phyloP scores from a whole-genome alignment of 2,329 filamentous ascomycete species.

The Botrytis paeoniae region DNA sequence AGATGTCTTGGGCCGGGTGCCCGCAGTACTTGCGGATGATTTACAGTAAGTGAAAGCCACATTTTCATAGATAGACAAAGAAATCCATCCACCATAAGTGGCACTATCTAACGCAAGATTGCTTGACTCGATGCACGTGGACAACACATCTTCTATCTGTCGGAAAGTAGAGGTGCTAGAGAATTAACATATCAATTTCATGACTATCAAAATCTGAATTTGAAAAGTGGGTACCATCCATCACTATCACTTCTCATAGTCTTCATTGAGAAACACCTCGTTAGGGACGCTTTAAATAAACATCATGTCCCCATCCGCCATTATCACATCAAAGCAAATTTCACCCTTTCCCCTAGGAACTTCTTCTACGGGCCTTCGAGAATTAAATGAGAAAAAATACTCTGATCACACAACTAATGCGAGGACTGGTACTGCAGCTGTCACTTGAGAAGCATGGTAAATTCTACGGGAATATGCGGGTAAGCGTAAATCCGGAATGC shows the following conservation, averaged over 20 bases:
- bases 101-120: constrained; percentile 34
- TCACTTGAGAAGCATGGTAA: constrained; percentile 39
- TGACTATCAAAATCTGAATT: constrained; percentile 19
- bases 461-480: constrained; percentile 32
- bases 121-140: constrained; percentile 57
- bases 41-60: constrained; percentile 28
- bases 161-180: constrained; percentile 12
- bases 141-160: constrained; percentile 29
- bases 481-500: constrained; percentile 30
- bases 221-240: constrained; percentile 11
- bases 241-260: constrained; percentile 20
- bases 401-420: constrained; percentile 36
- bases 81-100: constrained; percentile 34
- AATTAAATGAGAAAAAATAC: constrained; percentile 38
- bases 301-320: constrained; percentile 33
- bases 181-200: neutral
- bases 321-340: constrained; percentile 26
- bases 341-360: constrained; percentile 30
- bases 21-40: constrained; percentile 48
- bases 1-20: constrained; percentile 41
- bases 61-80: constrained; percentile 47
- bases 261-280: neutral
- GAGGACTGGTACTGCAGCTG: constrained; percentile 41
- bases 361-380: constrained; percentile 43
- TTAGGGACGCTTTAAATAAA: constrained; percentile 19